Conservation (phyloP, 305 asterid species). For the Euphrasia arctica region DNA sequence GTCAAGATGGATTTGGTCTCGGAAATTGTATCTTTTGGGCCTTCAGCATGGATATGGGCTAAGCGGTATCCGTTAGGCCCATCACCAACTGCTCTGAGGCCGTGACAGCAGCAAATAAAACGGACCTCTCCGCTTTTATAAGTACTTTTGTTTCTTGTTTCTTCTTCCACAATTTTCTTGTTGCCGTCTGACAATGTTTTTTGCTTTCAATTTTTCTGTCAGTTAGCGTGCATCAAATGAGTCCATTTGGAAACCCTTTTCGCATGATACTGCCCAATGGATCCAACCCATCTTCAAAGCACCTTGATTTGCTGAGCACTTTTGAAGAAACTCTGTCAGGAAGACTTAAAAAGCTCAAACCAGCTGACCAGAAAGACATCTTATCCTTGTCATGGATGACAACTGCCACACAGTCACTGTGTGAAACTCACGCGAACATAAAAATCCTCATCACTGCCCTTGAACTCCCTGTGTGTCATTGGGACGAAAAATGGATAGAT, state of each 20-base stretch:
- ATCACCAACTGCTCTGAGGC: neutral
- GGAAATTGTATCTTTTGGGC: neutral
- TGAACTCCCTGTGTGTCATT: slow-evolving; percentile 58
- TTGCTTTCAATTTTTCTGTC: neutral
- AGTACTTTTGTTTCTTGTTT: neutral
- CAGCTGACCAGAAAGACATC: slow-evolving; percentile 33
- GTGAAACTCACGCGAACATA: slow-evolving; percentile 54
- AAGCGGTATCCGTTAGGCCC: neutral
- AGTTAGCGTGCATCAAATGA: slow-evolving; percentile 37
- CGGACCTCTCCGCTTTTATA: neutral
- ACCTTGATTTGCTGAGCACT: slow-evolving; percentile 41
- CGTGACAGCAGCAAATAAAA: neutral
- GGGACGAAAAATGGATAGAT: slow-evolving; percentile 80
- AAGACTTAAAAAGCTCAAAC: slow-evolving; percentile 44
- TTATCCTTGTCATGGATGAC: slow-evolving; percentile 60
- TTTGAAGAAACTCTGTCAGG: slow-evolving; percentile 52
- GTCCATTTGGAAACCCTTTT: slow-evolving; percentile 68
- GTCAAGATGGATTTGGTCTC: slow-evolving; percentile 41
- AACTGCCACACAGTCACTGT: slow-evolving; percentile 45
- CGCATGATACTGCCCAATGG: slow-evolving; percentile 51
- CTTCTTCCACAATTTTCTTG: neutral
- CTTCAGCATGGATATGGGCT: neutral
- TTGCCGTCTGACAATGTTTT: slow-evolving; percentile 8
- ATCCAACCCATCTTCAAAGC: slow-evolving; percentile 44
- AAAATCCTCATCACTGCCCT: slow-evolving; percentile 53